phyloP scores from a whole-genome alignment of 2,329 filamentous ascomycete genomes.

The Capronia epimyces region DNA sequence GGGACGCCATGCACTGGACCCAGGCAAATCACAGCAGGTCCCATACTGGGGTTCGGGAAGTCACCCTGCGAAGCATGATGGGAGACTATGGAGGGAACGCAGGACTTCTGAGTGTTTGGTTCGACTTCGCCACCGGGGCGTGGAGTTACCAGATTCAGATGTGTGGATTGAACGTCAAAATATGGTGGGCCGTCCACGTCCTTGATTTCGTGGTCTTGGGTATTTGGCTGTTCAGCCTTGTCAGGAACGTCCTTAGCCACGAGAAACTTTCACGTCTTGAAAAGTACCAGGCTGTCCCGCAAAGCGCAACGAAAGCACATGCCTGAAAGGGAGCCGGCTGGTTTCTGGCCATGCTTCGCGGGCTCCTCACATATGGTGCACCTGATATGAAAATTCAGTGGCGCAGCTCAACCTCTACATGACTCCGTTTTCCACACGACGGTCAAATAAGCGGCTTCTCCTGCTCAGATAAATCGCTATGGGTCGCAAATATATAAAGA shows the following conservation, averaged over 20 bases:
- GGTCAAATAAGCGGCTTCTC: no score
- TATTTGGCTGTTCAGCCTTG: slow-evolving; percentile 21
- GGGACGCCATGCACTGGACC: slow-evolving; percentile 13
- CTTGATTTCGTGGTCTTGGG: slow-evolving; percentile 53
- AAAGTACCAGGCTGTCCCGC: background rate
- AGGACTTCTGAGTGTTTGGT: slow-evolving; percentile 84
- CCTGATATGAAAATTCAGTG: no score
- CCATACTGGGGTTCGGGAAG: slow-evolving; percentile 66
- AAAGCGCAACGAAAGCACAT: background rate
- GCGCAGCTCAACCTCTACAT: no score
- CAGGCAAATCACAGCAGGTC: slow-evolving; percentile 7
- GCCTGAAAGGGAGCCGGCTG: background rate
- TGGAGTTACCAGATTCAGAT: slow-evolving; percentile 78
- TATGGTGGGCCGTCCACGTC: slow-evolving; percentile 90
- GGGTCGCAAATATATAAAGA: no score
- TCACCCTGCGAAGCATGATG: slow-evolving; percentile 98
- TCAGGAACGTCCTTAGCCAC: background rate
- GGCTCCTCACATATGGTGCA: no score
- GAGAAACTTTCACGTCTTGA: background rate
- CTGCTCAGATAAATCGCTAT: no score
- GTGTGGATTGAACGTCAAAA: slow-evolving; percentile 75
- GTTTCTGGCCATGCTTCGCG: no score
- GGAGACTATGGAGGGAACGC: slow-evolving; percentile 90
- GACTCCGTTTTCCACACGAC: no score
- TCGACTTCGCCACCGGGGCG: slow-evolving; percentile 63